A percentile compares a stretch with the other conserved stretches of the same genome.
phyloP scores from a whole-genome alignment of 306 rosid species.

The Hippophae rhamnoides region DNA sequence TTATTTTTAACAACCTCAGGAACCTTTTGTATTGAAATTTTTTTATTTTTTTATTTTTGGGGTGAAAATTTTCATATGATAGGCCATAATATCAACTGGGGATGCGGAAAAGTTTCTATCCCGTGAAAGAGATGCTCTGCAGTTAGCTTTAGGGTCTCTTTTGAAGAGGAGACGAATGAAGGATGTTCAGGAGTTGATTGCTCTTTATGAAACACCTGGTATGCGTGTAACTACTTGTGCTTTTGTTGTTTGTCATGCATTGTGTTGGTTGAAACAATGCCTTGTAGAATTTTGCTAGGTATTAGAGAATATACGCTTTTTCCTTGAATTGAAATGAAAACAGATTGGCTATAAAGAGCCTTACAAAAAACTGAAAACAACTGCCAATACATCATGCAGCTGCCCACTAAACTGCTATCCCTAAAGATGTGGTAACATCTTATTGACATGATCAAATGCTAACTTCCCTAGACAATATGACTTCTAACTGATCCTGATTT shows the following conservation, averaged over 20 bases:
- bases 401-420: too few species aligned
- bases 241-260: background rate
- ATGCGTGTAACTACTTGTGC: constrained; percentile 11
- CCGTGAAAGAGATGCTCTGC: constrained; percentile 44
- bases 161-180: constrained; percentile 46
- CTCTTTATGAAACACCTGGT: constrained; percentile 50
- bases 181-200: constrained; percentile 49
- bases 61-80: background rate
- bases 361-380: too few species aligned
- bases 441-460: too few species aligned
- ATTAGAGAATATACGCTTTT: too few species aligned
- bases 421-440: too few species aligned
- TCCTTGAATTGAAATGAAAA: too few species aligned
- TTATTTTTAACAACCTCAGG: background rate
- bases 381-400: too few species aligned
- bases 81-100: constrained; percentile 53
- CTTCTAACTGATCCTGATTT: too few species aligned
- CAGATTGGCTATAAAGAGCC: too few species aligned
- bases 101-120: constrained; percentile 73
- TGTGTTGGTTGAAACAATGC: background rate
- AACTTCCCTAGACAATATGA: too few species aligned
- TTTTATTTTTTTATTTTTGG: background rate
- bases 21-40: background rate
- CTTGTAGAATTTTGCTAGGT: background rate
- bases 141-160: constrained; percentile 37